phyloP scores from a whole-genome alignment of 176 grass and related monocot species.

The Juncus effusus region DNA sequence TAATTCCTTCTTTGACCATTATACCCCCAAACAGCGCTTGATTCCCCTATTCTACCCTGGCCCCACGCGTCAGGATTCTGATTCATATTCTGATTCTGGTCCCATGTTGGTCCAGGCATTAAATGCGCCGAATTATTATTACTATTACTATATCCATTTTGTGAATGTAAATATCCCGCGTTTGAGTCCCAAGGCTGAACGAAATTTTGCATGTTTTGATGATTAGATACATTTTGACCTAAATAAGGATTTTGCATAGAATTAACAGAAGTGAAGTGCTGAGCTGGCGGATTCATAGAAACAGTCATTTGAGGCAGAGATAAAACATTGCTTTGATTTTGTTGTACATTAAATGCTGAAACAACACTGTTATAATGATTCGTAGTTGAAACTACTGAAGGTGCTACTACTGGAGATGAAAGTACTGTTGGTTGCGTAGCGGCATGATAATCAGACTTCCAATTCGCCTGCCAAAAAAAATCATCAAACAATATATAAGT shows the following conservation, averaged over 20 bases:
- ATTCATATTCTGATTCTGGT: neutral
- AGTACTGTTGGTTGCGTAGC: constrained; percentile 19
- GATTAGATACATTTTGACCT: constrained; percentile 24
- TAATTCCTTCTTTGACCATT: constrained; percentile 15
- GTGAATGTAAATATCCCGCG: constrained; percentile 11
- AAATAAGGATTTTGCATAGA: constrained; percentile 32
- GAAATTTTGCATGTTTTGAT: constrained; percentile 8
- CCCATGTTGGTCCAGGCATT: constrained; percentile 11
- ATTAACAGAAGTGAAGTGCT: constrained; percentile 35
- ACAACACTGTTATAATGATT: neutral
- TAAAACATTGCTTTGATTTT: no score
- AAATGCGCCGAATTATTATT: constrained; percentile 11
- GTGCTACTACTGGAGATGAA: constrained; percentile 3
- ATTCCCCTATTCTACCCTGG: constrained; percentile 27
- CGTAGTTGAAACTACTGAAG: constrained; percentile 8
- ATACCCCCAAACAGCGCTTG: constrained; percentile 26
- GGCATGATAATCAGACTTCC: constrained; percentile 48
- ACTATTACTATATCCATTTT: constrained; percentile 28
- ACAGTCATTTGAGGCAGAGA: neutral
- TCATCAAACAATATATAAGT: constrained; percentile 3
- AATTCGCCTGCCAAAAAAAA: constrained; percentile 46
- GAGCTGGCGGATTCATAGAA: constrained; percentile 36
- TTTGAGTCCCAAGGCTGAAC: constrained; percentile 37
- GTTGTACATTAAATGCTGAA: constrained; percentile 9
- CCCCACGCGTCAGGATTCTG: constrained; percentile 24